Conservation (phyloP, 371 early-diverging fungal species). For the Nosema granulosis region DNA sequence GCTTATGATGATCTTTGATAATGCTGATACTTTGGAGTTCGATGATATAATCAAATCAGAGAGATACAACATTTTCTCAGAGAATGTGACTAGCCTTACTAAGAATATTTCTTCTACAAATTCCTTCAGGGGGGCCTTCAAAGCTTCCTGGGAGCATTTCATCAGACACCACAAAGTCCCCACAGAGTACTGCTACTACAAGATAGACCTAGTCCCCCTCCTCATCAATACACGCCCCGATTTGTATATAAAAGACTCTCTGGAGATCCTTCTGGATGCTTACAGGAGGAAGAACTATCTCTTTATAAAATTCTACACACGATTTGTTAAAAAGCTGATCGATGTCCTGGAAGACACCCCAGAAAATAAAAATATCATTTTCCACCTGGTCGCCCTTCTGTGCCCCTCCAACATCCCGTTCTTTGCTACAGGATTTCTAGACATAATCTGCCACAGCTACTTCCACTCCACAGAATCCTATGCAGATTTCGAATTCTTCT, state of each 20-base stretch:
- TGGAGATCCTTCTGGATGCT: slow-evolving; percentile 57
- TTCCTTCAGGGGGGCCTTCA: slow-evolving; percentile 52
- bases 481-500: slow-evolving; percentile 24
- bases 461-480: not conserved
- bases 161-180: slow-evolving; percentile 44
- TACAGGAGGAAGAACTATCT: slow-evolving; percentile 54
- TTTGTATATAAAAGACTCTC: slow-evolving; percentile 35
- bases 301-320: slow-evolving; percentile 48
- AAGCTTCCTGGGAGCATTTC: slow-evolving; percentile 60
- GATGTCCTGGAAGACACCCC: slow-evolving; percentile 42
- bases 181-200: slow-evolving; percentile 48
- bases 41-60: slow-evolving; percentile 44
- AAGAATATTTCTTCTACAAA: not conserved
- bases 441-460: slow-evolving; percentile 45
- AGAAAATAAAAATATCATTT: slow-evolving; percentile 24
- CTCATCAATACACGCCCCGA: slow-evolving; percentile 30
- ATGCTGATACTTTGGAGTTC: slow-evolving; percentile 26
- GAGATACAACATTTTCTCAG: slow-evolving; percentile 22
- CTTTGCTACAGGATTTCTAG: slow-evolving; percentile 51
- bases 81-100: slow-evolving; percentile 7
- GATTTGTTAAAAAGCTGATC: slow-evolving; percentile 50
- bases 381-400: slow-evolving; percentile 40
- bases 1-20: slow-evolving; percentile 55
- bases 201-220: slow-evolving; percentile 52
- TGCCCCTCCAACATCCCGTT: slow-evolving; percentile 44